phyloP scores from a whole-genome alignment of 768 basidiomycete genomes.

The Solioccasus polychromus region DNA sequence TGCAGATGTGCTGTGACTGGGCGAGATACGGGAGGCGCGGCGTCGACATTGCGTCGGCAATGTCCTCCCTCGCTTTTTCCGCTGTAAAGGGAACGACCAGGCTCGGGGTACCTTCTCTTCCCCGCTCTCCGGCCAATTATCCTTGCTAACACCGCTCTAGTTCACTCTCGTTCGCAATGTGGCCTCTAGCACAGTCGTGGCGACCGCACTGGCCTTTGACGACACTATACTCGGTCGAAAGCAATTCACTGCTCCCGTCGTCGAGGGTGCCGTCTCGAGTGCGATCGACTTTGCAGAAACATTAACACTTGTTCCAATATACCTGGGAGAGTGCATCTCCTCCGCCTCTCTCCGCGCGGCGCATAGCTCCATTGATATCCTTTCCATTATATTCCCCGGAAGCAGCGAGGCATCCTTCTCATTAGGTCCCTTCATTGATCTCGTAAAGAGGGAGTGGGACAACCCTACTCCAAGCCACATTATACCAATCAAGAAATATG shows the following conservation, averaged over 20 bases:
- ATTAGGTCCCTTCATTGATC: slow-evolving; percentile 71
- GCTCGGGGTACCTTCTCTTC: slow-evolving; percentile 54
- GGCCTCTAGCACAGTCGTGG: slow-evolving; percentile 53
- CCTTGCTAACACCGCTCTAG: slow-evolving; percentile 34
- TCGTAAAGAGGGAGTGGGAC: slow-evolving; percentile 78
- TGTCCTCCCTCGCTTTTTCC: slow-evolving; percentile 62
- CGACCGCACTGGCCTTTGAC: slow-evolving; percentile 61
- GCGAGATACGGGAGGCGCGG: slow-evolving; percentile 50
- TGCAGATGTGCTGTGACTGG: slow-evolving; percentile 36
- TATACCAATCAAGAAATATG: slow-evolving; percentile 58
- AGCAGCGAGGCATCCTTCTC: slow-evolving; percentile 81
- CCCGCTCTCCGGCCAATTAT: slow-evolving; percentile 3
- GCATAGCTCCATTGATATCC: slow-evolving; percentile 69
- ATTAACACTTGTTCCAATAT: slow-evolving; percentile 70
- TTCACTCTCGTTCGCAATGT: slow-evolving; percentile 67
- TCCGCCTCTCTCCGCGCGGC: slow-evolving; percentile 73
- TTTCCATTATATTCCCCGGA: slow-evolving; percentile 69
- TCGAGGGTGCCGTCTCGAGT: slow-evolving; percentile 57
- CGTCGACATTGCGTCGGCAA: slow-evolving; percentile 63
- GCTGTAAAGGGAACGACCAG: slow-evolving; percentile 66
- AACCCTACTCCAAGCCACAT: slow-evolving; percentile 48
- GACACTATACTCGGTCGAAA: slow-evolving; percentile 63
- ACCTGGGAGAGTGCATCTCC: slow-evolving; percentile 72
- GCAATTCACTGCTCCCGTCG: slow-evolving; percentile 53
- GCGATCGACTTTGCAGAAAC: slow-evolving; percentile 67